phyloP scores from a whole-genome alignment of 73 alveolate genomes.

The Paramecium caudatum region DNA sequence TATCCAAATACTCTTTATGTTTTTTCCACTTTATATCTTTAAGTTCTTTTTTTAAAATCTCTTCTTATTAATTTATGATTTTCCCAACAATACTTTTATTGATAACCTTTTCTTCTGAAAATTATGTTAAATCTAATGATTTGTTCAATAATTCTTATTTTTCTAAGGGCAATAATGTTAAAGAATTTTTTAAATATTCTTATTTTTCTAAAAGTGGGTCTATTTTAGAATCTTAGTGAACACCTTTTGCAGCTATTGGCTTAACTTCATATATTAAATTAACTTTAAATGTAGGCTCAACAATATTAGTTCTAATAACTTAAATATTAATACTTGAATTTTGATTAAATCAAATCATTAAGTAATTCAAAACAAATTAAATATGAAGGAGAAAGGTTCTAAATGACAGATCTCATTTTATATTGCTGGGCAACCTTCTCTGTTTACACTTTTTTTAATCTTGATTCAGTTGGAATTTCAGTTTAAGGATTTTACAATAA shows the following conservation, averaged over 20 bases:
- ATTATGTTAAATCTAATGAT: slow-evolving; percentile 38
- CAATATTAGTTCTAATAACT: slow-evolving; percentile 51
- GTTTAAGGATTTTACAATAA: slow-evolving; percentile 36
- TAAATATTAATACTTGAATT: slow-evolving; percentile 13
- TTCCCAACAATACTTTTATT: slow-evolving; percentile 52
- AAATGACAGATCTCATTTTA: slow-evolving; percentile 47
- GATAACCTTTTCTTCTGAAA: slow-evolving; percentile 31
- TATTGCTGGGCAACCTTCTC: neutral
- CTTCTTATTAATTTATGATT: neutral
- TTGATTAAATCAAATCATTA: slow-evolving; percentile 37
- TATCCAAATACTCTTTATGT: slow-evolving; percentile 54
- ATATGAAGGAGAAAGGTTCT: neutral
- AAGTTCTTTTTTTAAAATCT: neutral
- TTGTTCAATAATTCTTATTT: slow-evolving; percentile 20
- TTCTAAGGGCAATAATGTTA: neutral
- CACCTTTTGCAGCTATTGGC: slow-evolving; percentile 60
- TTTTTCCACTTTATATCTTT: slow-evolving; percentile 54
- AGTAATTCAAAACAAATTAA: slow-evolving; percentile 48
- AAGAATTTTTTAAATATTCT: slow-evolving; percentile 34
- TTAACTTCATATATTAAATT: slow-evolving; percentile 46
- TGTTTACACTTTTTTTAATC: slow-evolving; percentile 16
- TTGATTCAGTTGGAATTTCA: slow-evolving; percentile 37
- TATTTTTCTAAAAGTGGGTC: slow-evolving; percentile 16
- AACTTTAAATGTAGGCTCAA: slow-evolving; percentile 19
- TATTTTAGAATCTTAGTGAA: neutral